phyloP scores from a whole-genome alignment of 306 rosid genomes.

The Lathyrus aphaca region DNA sequence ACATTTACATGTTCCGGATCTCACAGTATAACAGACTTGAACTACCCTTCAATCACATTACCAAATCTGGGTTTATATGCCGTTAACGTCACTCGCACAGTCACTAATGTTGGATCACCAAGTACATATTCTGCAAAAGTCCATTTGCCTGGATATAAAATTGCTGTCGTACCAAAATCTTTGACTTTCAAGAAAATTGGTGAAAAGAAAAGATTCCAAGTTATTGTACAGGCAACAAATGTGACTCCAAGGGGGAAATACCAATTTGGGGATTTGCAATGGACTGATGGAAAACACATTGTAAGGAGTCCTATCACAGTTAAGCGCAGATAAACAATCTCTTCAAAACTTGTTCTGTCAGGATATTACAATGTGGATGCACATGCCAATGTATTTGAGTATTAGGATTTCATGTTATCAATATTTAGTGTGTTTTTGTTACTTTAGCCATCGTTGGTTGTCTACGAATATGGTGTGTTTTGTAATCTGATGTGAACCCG shows the following conservation, averaged over 20 bases:
- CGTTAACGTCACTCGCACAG: slow-evolving; percentile 44
- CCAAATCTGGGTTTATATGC: slow-evolving; percentile 24
- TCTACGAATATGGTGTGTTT: neutral
- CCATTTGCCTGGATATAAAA: slow-evolving; percentile 41
- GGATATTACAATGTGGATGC: neutral
- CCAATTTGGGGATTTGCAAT: slow-evolving; percentile 29
- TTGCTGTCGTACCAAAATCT: slow-evolving; percentile 43
- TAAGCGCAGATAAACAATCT: neutral
- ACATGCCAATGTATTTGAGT: neutral
- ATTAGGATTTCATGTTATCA: slow-evolving; percentile 13
- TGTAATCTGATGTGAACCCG: neutral
- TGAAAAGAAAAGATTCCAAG: slow-evolving; percentile 53
- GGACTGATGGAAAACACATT: slow-evolving; percentile 55
- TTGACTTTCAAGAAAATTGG: slow-evolving; percentile 46
- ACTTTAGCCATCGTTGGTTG: neutral
- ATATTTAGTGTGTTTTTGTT: neutral
- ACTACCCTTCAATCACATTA: slow-evolving; percentile 68
- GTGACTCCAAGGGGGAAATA: neutral
- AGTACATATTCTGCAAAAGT: slow-evolving; percentile 43
- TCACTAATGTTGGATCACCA: slow-evolving; percentile 60
- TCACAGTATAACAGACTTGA: slow-evolving; percentile 46
- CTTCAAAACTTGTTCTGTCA: neutral
- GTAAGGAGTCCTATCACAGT: slow-evolving; percentile 56
- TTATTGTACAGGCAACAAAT: slow-evolving; percentile 38
- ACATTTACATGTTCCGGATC: slow-evolving; percentile 37